Conservation (phyloP, 2,329 filamentous ascomycete species). For the Zymoseptoria tritici region DNA sequence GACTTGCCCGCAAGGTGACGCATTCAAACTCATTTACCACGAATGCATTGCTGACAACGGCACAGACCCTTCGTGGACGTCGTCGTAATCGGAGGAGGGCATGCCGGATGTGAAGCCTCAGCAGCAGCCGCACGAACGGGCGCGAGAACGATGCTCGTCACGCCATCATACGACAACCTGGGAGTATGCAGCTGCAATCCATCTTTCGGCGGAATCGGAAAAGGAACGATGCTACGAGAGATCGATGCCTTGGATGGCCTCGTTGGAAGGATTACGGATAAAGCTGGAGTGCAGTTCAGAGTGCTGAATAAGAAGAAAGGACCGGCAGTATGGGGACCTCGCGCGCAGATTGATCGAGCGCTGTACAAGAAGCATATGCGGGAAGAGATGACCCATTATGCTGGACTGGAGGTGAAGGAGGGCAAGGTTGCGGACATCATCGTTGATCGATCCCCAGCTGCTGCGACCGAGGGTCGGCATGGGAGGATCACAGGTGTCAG, state of each 20-base stretch:
- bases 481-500: conserved; percentile 77
- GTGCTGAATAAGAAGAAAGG: conserved; percentile 84
- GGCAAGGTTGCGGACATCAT: conserved; percentile 92
- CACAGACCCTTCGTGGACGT: conserved; percentile 56
- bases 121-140: conserved; percentile 83
- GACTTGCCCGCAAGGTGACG: conserved; percentile 25
- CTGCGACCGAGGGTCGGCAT: conserved; percentile 43
- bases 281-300: conserved; percentile 89
- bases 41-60: conserved; percentile 29
- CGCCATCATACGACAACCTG: conserved; percentile 78
- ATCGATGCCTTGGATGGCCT: conserved; percentile 91
- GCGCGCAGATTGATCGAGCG: conserved; percentile 87
- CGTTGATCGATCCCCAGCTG: conserved; percentile 49
- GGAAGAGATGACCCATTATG: conserved; percentile 70
- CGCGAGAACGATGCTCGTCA: conserved; percentile 81
- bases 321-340: conserved; percentile 91
- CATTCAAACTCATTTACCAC: not conserved
- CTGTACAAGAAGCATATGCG: conserved; percentile 89
- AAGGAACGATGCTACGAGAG: conserved; percentile 91
- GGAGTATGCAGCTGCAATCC: conserved; percentile 96
- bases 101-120: conserved; percentile 90
- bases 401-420: conserved; percentile 70
- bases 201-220: conserved; percentile 96
- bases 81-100: conserved; percentile 88
- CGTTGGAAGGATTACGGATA: conserved; percentile 81